Evolutionary conservation across 768 basidiomycete genomes (phyloP).

Genomic region (Pisolithus sp.): DNA sequence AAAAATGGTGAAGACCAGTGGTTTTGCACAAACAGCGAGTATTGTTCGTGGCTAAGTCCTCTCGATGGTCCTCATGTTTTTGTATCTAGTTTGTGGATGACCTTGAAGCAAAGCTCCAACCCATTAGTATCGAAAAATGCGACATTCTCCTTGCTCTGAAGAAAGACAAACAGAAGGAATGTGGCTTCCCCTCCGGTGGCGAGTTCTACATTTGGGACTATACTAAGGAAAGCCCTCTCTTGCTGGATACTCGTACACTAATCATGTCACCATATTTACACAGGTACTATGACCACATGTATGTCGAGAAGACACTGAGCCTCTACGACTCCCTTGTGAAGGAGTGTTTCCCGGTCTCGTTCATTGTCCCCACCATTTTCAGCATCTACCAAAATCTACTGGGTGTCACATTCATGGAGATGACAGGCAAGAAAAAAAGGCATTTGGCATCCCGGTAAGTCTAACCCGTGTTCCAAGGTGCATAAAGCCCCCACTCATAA

Average conservation of each 20-base stretch:
- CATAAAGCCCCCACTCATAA: not conserved
- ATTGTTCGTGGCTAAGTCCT: not conserved
- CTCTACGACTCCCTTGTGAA: slow-evolving; percentile 77
- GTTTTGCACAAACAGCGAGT: slow-evolving; percentile 51
- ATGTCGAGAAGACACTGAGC: slow-evolving; percentile 58
- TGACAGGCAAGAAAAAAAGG: slow-evolving; percentile 49
- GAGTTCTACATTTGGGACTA: slow-evolving; percentile 85
- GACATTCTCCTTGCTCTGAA: slow-evolving; percentile 69
- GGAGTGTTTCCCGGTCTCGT: slow-evolving; percentile 83
- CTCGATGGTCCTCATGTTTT: not conserved
- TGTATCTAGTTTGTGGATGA: slow-evolving; percentile 64
- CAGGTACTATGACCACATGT: slow-evolving; percentile 33
- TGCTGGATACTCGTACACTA: not conserved
- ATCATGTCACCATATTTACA: not conserved
- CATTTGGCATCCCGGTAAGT: slow-evolving; percentile 76
- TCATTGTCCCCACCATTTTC: slow-evolving; percentile 77
- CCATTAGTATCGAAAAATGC: slow-evolving; percentile 64
- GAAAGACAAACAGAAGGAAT: slow-evolving; percentile 59
- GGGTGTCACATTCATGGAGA: slow-evolving; percentile 57
- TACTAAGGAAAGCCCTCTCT: slow-evolving; percentile 39
- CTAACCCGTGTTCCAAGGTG: not conserved
- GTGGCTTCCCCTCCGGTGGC: slow-evolving; percentile 57
- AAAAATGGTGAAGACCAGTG: slow-evolving; percentile 76
- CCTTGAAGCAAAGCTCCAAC: slow-evolving; percentile 64
- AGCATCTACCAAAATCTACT: slow-evolving; percentile 80